Evolutionary conservation across 2,329 filamentous ascomycete species (phyloP), one percentile per base, ranked within the genome.

Genomic region (Emergomyces pasteurianus): DNA sequence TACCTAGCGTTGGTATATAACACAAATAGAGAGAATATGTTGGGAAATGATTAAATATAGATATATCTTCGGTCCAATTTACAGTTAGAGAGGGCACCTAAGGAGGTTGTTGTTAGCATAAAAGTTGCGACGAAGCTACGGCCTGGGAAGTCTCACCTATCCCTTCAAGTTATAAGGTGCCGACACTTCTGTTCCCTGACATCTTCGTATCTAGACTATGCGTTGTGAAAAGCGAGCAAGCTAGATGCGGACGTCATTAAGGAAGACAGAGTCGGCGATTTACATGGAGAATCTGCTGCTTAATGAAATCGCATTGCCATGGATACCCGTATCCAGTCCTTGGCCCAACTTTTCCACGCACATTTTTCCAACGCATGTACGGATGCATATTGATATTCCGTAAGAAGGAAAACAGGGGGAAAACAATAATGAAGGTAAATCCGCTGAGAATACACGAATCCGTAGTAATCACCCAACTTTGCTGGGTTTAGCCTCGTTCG

Each of bases 401-500:
- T n/a, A 18, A 16, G n/a, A 43, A 23, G n/a, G 12, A 55, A 18
- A 9, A 36, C 2, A 3, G n/a, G 50, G 38, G 40, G 5, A 43
- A 57, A 26, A 31, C 14, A 28, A 28, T 26, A 43, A 38, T 21
- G 18, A 36, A 54, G n/a, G 21, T 18, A 38, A 34, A 23, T 28
- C 26, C 12, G 38, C 54, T 55, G 54, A 21, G 31, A 43, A 8
- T 28, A 38, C 12, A 57, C 23, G 6, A 57, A 4, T 42, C 9
- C 14, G 18, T 3, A 42, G 31, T 28, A 38, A 21, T 26, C 26
- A 9, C 12, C 23, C 21, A 36, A 18, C 9, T 8, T 31, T 23
- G 16, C 14, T 21, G 2, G 5, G 38, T 54, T 65, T 70, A 73
- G 53, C 74, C 70, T 58, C 72, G 69, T 56, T 72, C 70, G 60